phyloP scores from a whole-genome alignment of 345 rosid species.

The Euphorbia lathyris region DNA sequence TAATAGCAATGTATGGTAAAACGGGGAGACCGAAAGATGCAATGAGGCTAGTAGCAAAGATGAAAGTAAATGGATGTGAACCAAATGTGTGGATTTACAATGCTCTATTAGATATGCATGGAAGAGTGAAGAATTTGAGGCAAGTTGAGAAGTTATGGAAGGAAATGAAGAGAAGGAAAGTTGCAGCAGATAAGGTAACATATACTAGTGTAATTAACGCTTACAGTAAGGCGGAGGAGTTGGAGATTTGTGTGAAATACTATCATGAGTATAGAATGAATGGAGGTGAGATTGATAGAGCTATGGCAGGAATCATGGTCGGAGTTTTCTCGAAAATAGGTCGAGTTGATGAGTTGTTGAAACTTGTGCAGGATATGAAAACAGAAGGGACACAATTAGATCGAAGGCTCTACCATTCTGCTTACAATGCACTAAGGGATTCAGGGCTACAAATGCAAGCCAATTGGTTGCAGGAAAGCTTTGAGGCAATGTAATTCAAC shows the following conservation, averaged over 20 bases:
- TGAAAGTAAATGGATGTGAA: constrained; percentile 68
- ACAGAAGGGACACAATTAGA: constrained; percentile 55
- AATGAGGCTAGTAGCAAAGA: constrained; percentile 61
- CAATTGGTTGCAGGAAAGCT: constrained; percentile 62
- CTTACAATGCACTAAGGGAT: constrained; percentile 71
- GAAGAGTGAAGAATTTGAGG: constrained; percentile 57
- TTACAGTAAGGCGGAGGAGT: constrained; percentile 60
- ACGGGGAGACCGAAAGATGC: constrained; percentile 61
- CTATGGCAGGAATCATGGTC: constrained; percentile 82
- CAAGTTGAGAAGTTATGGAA: constrained; percentile 82
- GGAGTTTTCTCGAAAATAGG: constrained; percentile 76
- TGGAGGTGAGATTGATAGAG: constrained; percentile 58
- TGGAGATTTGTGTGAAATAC: constrained; percentile 48
- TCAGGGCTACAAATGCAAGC: constrained; percentile 61
- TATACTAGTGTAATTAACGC: constrained; percentile 72
- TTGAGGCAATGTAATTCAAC: constrained; percentile 27
- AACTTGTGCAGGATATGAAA: constrained; percentile 67
- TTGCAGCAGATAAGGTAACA: constrained; percentile 72
- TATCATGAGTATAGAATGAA: constrained; percentile 57
- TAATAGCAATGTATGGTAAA: constrained; percentile 79
- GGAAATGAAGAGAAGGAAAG: constrained; percentile 71
- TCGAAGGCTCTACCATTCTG: constrained; percentile 59
- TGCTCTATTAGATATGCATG: constrained; percentile 78
- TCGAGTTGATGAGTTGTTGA: constrained; percentile 59
- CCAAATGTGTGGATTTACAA: constrained; percentile 90